Conservation (phyloP, 169 alveolate genomes). For the Cryptosporidium viatorum region DNA sequence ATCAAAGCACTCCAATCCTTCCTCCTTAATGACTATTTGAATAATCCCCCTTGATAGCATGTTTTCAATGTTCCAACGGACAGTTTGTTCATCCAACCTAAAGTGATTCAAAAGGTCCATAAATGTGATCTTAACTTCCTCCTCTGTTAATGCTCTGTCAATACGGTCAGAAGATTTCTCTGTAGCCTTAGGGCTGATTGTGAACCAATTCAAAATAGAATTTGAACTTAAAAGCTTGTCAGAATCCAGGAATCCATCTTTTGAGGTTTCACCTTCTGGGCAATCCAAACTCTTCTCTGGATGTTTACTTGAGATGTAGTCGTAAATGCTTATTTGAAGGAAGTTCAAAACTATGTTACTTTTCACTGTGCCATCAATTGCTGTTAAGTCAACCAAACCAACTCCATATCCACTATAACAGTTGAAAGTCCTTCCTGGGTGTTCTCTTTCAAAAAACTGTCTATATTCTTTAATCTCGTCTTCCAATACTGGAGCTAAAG, state of each 20-base stretch:
- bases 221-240: conserved; percentile 19
- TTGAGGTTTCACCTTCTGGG: not conserved
- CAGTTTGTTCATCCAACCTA: conserved; percentile 19
- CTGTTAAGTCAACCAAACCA: conserved; percentile 35
- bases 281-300: not conserved
- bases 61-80: conserved; percentile 60
- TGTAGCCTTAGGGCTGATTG: conserved; percentile 45
- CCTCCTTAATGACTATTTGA: not conserved
- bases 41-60: conserved; percentile 50
- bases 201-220: conserved; percentile 55
- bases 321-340: conserved; percentile 62
- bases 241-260: conserved; percentile 5
- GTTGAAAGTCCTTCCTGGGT: conserved; percentile 69
- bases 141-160: not conserved
- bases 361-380: conserved; percentile 35
- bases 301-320: conserved; percentile 8
- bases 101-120: conserved; percentile 27
- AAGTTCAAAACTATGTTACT: conserved; percentile 16
- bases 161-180: not conserved
- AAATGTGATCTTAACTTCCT: conserved; percentile 1
- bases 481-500: conserved; percentile 51
- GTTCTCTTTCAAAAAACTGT: conserved; percentile 43
- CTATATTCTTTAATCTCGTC: conserved; percentile 29
- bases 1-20: conserved; percentile 1
- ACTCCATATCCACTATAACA: conserved; percentile 52